Evolutionary conservation across 208 protist species (phyloP).

Genomic region (Leptomonas seymouri): DNA sequence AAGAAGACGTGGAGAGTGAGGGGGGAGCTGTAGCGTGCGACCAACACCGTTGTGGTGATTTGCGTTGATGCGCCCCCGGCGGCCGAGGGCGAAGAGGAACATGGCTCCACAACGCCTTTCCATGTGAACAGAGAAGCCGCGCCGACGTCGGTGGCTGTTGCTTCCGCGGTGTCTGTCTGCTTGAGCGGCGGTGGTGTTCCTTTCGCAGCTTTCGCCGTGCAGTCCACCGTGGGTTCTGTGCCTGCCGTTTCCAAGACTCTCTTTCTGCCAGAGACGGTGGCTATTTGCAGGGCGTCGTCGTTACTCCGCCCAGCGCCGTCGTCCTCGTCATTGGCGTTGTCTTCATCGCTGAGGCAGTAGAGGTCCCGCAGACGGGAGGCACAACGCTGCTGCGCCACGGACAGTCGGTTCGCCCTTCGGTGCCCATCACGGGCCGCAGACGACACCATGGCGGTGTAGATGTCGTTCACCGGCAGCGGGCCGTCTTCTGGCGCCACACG

Average conservation of each 20-base stretch:
- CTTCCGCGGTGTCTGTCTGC: neutral
- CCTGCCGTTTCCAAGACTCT: neutral
- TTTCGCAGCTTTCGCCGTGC: neutral
- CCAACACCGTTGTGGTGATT: constrained; percentile 4
- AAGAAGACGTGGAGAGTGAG: constrained; percentile 51
- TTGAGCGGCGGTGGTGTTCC: neutral
- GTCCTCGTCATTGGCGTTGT: constrained; percentile 10
- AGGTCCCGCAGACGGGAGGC: constrained; percentile 21
- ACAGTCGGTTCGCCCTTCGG: neutral
- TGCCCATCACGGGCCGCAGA: neutral
- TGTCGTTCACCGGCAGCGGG: constrained; percentile 33
- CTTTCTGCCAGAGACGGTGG: neutral
- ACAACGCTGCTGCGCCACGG: constrained; percentile 14
- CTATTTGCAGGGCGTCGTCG: neutral
- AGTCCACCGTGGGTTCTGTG: neutral
- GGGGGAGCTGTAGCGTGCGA: constrained; percentile 25
- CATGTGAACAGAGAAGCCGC: neutral
- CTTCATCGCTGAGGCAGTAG: constrained; percentile 40
- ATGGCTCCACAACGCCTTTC: neutral
- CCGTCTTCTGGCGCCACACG: constrained; percentile 22
- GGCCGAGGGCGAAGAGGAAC: too few relatives aligned
- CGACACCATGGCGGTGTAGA: constrained; percentile 25
- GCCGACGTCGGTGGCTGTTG: neutral
- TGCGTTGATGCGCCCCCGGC: neutral
- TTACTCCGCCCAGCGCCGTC: neutral